Evolutionary conservation across 768 basidiomycete genomes (phyloP).

Genomic region (Panaeolus papilionaceus): DNA sequence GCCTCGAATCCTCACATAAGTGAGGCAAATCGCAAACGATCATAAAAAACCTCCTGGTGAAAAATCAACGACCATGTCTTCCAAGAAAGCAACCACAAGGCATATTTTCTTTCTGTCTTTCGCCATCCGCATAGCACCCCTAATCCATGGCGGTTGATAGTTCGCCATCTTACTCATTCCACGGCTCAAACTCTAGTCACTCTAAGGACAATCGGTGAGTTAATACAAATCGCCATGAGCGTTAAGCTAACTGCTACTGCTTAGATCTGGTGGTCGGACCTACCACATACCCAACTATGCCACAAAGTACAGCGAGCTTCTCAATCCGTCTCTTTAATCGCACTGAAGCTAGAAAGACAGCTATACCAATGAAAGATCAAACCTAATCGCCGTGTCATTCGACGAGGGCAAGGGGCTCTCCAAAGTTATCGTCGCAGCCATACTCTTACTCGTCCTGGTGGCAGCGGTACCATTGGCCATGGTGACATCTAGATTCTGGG

Average conservation of each 20-base stretch:
- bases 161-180: constrained; percentile 38
- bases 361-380: constrained; percentile 45
- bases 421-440: constrained; percentile 30
- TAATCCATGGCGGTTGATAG: constrained; percentile 27
- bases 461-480: constrained; percentile 32
- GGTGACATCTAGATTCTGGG: constrained; percentile 17
- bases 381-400: constrained; percentile 41
- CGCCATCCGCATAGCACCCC: constrained; percentile 24
- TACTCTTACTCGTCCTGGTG: constrained; percentile 35
- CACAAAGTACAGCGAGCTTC: constrained; percentile 37
- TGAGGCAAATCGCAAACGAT: constrained; percentile 14
- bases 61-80: constrained; percentile 17
- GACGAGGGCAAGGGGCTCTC: constrained; percentile 39
- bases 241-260: constrained; percentile 5
- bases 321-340: constrained; percentile 8
- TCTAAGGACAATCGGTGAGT: constrained; percentile 46
- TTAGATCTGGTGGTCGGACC: constrained; percentile 41
- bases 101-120: constrained; percentile 29
- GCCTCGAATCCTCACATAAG: constrained; percentile 9
- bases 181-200: constrained; percentile 46
- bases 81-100: constrained; percentile 29
- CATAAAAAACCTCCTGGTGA: constrained; percentile 3
- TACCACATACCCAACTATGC: constrained; percentile 49
- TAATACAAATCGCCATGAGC: constrained; percentile 14
- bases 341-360: constrained; percentile 27